A percentile compares a stretch with the other conserved stretches of the same genome.
These are phyloP conservation scores for Suillus subluteus DNA, from an alignment of 768 basidiomycete species.

Conservation along the genomic window DNA sequence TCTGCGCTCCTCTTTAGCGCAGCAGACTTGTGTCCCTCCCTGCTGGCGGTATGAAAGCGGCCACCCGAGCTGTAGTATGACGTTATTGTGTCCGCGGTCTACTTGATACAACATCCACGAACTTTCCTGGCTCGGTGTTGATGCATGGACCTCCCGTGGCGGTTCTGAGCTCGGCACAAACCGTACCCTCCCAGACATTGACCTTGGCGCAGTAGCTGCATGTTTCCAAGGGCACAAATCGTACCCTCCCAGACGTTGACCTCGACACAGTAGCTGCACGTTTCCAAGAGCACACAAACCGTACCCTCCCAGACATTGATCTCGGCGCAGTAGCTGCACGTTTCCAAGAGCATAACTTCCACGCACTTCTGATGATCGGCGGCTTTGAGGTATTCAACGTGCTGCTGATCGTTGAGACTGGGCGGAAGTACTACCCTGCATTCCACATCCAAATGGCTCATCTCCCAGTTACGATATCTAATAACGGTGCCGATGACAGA, in stretches of 20 bases:
- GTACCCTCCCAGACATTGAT: slow-evolving; percentile 82
- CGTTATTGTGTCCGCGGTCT: slow-evolving; percentile 93
- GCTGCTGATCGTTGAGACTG: slow-evolving; percentile 77
- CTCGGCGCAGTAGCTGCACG: slow-evolving; percentile 88
- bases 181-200: slow-evolving; percentile 29
- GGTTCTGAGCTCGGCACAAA: slow-evolving; percentile 99
- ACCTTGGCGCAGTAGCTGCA: too few species aligned
- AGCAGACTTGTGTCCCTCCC: slow-evolving; percentile 47
- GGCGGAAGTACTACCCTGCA: slow-evolving; percentile 80
- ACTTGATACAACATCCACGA: slow-evolving; percentile 83
- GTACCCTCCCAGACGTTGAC: too few species aligned
- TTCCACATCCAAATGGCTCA: slow-evolving; percentile 97
- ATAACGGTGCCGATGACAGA: slow-evolving; percentile 97
- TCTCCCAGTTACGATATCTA: slow-evolving; percentile 95
- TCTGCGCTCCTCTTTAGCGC: too few species aligned
- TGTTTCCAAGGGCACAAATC: too few species aligned
- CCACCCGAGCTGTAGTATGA: slow-evolving; percentile 90
- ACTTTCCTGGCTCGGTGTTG: slow-evolving; percentile 95
- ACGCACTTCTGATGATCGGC: slow-evolving; percentile 87
- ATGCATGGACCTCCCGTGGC: slow-evolving; percentile 94
- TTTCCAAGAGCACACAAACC: too few species aligned
- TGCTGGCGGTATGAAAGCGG: slow-evolving; percentile 98
- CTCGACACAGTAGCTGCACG: too few species aligned
- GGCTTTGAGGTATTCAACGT: slow-evolving; percentile 95
- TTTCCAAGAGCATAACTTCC: slow-evolving; percentile 83